Conservation (phyloP, 345 rosid genomes). For the Garcia nutans region DNA sequence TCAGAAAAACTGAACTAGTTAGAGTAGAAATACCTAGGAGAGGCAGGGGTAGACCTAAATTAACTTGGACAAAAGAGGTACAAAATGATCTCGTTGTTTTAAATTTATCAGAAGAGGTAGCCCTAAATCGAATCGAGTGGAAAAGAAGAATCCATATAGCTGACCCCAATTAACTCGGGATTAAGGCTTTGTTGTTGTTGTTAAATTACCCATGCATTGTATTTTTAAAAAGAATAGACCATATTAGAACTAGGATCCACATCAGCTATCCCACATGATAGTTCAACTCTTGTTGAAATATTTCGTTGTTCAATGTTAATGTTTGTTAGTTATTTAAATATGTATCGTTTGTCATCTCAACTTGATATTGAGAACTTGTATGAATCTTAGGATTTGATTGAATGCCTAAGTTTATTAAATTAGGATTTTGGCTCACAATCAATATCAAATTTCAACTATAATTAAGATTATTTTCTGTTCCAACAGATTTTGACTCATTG, state of each 20-base stretch:
- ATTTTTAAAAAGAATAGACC: not conserved
- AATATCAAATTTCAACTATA: not conserved
- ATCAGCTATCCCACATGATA: not conserved
- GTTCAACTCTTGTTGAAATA: not conserved
- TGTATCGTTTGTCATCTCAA: not conserved
- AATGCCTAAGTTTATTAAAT: not conserved
- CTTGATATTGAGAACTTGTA: not conserved
- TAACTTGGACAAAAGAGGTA: too few species aligned
- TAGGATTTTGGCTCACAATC: not conserved
- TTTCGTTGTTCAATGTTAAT: not conserved
- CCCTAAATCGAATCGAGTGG: too few species aligned
- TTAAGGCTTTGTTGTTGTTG: too few species aligned
- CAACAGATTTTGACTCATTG: constrained; percentile 46
- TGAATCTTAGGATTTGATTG: not conserved
- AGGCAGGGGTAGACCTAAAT: too few species aligned
- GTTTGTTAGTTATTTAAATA: not conserved
- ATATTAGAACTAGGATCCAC: not conserved
- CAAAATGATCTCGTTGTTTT: too few species aligned
- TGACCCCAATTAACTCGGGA: too few species aligned
- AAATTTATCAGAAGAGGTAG: too few species aligned
- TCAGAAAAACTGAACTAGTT: too few species aligned
- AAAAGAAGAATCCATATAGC: too few species aligned
- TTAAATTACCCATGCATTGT: too few species aligned
- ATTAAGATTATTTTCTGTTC: constrained; percentile 3
- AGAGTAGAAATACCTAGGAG: too few species aligned